These are phyloP conservation scores for Verticillium dahliae DNA, from an alignment of 2,329 filamentous ascomycete species.

Conservation along the genomic window DNA sequence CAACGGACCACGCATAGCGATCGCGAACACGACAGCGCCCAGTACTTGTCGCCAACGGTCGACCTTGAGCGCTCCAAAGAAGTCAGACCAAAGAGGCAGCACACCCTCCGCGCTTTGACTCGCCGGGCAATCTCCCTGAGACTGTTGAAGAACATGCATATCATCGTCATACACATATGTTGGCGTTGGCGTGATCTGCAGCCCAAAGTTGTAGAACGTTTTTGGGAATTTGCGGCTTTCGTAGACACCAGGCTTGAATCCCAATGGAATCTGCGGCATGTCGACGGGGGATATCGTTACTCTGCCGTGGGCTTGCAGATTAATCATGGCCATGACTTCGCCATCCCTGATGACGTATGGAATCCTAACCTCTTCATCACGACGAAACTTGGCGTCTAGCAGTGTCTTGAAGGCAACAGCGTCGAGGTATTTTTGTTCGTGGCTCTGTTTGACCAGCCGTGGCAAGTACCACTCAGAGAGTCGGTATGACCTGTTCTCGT, in stretches of 20 bases:
- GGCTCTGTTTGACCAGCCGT: slow-evolving; percentile 49
- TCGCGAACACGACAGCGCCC: slow-evolving; percentile 52
- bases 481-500: slow-evolving; percentile 55
- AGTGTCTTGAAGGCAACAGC: slow-evolving; percentile 53
- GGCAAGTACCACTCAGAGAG: slow-evolving; percentile 54
- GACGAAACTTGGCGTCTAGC: slow-evolving; percentile 50
- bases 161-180: slow-evolving; percentile 51
- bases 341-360: slow-evolving; percentile 57
- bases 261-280: slow-evolving; percentile 58
- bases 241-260: slow-evolving; percentile 66
- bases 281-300: slow-evolving; percentile 47
- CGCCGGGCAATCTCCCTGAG: slow-evolving; percentile 32
- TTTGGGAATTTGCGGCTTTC: slow-evolving; percentile 63
- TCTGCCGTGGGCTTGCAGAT: slow-evolving; percentile 54
- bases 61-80: slow-evolving; percentile 54
- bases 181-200: slow-evolving; percentile 52
- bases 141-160: slow-evolving; percentile 31
- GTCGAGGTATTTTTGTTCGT: slow-evolving; percentile 47
- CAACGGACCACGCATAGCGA: slow-evolving; percentile 56
- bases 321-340: slow-evolving; percentile 59
- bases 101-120: slow-evolving; percentile 33
- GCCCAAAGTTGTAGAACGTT: slow-evolving; percentile 56
- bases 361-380: slow-evolving; percentile 34
- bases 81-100: slow-evolving; percentile 67
- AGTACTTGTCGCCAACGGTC: slow-evolving; percentile 59